Evolutionary conservation across 2,329 filamentous ascomycete genomes (phyloP).

Genomic region (Bipolaris oryzae): DNA sequence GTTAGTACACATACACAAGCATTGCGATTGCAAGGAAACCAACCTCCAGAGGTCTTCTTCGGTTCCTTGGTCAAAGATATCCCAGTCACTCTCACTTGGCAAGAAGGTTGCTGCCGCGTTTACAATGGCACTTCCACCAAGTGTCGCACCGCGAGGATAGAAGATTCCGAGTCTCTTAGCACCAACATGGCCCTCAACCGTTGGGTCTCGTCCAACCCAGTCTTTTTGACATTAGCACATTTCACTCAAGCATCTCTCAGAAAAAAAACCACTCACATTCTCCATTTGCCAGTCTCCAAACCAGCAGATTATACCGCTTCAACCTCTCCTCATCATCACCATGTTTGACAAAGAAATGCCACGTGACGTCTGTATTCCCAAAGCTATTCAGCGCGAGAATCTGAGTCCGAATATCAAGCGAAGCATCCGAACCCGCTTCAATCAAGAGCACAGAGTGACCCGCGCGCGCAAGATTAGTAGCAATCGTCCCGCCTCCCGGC

Average conservation of each 20-base stretch:
- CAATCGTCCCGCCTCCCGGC: constrained; percentile 24
- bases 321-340: constrained; percentile 60
- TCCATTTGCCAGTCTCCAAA: constrained; percentile 23
- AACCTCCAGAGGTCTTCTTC: constrained; percentile 25
- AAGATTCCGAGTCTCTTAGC: constrained; percentile 38
- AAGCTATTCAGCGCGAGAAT: constrained; percentile 56
- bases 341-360: constrained; percentile 67
- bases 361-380: constrained; percentile 47
- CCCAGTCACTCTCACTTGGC: constrained; percentile 29
- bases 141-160: constrained; percentile 26
- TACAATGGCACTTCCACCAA: constrained; percentile 25
- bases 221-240: constrained; percentile 1
- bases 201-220: constrained; percentile 25
- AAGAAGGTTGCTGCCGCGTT: constrained; percentile 26
- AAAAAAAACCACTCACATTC: constrained; percentile 8
- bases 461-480: constrained; percentile 61
- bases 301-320: constrained; percentile 51
- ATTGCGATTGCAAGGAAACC: neutral
- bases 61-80: constrained; percentile 24
- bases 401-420: constrained; percentile 53
- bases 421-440: constrained; percentile 61
- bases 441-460: constrained; percentile 63
- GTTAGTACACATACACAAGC: constrained; percentile 1
- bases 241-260: neutral
- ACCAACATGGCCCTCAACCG: constrained; percentile 37